phyloP scores from a whole-genome alignment of 140 eudicot genomes.

The Bidens hawaiensis region DNA sequence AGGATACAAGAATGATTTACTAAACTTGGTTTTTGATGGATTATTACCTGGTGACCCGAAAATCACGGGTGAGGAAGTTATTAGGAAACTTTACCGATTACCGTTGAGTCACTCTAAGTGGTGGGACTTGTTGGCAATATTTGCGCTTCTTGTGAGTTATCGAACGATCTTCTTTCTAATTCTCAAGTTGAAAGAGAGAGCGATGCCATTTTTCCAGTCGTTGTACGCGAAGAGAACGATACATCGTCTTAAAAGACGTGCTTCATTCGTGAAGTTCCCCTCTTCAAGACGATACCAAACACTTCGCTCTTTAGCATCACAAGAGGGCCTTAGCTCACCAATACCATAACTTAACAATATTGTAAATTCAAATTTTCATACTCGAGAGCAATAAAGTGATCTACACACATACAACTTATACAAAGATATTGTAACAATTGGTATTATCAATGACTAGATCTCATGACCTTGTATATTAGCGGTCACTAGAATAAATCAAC shows the following conservation, averaged over 20 bases:
- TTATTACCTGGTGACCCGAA: constrained; percentile 62
- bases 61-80: constrained; percentile 45
- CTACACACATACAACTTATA: neutral
- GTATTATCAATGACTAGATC: neutral
- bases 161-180: constrained; percentile 52
- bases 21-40: constrained; percentile 65
- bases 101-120: constrained; percentile 68
- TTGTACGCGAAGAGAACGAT: constrained; percentile 58
- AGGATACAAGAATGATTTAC: constrained; percentile 69
- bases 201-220: constrained; percentile 45
- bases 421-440: neutral
- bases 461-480: neutral
- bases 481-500: neutral
- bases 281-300: constrained; percentile 45
- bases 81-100: constrained; percentile 39
- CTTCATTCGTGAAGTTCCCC: constrained; percentile 53
- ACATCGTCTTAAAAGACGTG: constrained; percentile 52
- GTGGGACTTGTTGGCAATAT: constrained; percentile 72
- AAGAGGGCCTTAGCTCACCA: constrained; percentile 68
- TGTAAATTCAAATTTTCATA: neutral
- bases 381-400: neutral
- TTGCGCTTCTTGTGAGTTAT: constrained; percentile 46
- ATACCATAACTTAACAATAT: constrained; percentile 22
- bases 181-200: constrained; percentile 57
- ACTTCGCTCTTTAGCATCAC: constrained; percentile 44